Evolutionary conservation across 352 stramenopile species (phyloP).

Genomic region (Sclerospora graminicola): DNA sequence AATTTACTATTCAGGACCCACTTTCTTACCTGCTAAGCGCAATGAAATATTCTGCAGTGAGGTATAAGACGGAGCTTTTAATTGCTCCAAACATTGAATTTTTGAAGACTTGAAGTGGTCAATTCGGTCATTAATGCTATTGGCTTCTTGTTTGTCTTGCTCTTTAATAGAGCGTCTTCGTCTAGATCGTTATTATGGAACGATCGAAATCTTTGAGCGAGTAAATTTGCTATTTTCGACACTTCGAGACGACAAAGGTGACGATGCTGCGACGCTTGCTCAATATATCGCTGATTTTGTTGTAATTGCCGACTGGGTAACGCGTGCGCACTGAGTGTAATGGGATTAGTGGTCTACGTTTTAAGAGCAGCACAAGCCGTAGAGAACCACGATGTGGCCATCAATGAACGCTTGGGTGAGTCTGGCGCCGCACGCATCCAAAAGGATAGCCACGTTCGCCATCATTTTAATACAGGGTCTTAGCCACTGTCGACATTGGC

Average conservation of each 20-base stretch:
- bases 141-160: slow-evolving; percentile 17
- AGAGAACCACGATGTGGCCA: no score
- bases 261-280: slow-evolving; percentile 10
- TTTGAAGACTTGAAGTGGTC: slow-evolving; percentile 6
- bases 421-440: no score
- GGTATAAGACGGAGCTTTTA: slow-evolving; percentile 1
- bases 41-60: slow-evolving; percentile 3
- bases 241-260: slow-evolving; percentile 2
- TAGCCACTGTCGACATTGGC: no score
- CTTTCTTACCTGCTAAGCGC: slow-evolving; percentile 11
- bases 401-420: no score
- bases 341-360: no score
- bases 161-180: slow-evolving; percentile 30
- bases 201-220: slow-evolving; percentile 2
- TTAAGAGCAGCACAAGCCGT: no score
- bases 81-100: slow-evolving; percentile 7
- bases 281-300: slow-evolving; percentile 12
- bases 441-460: no score
- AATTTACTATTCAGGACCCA: slow-evolving; percentile 21
- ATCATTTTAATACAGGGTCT: no score
- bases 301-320: slow-evolving; percentile 22
- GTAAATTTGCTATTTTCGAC: slow-evolving; percentile 1
- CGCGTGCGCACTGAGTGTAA: slow-evolving; percentile 16
- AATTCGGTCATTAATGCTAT: slow-evolving; percentile 6
- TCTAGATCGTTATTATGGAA: slow-evolving; percentile 13